A percentile compares a stretch with the other conserved stretches of the same genome.
Conservation (phyloP, 2,329 filamentous ascomycete genomes). For the Aureobasidium sp. region DNA sequence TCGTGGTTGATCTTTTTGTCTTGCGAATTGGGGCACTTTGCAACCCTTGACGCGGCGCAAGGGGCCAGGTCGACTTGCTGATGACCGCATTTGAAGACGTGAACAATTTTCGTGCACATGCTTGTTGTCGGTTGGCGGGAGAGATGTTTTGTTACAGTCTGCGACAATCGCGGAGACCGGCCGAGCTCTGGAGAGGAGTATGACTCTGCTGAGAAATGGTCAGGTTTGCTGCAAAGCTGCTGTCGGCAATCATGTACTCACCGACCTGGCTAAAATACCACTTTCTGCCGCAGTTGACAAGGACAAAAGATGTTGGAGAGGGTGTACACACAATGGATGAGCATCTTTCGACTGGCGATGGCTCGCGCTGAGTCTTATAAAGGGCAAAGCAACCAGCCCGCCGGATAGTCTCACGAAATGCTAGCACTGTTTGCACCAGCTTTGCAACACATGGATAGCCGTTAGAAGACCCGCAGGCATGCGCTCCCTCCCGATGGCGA, state of each 20-base stretch:
- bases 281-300: slow-evolving; percentile 4
- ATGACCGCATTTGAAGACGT: slow-evolving; percentile 41
- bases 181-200: background rate
- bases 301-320: background rate
- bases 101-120: slow-evolving; percentile 42
- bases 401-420: slow-evolving; percentile 12
- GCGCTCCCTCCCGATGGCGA: slow-evolving; percentile 12
- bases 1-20: slow-evolving; percentile 40
- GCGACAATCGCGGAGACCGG: slow-evolving; percentile 2
- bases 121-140: slow-evolving; percentile 3
- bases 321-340: slow-evolving; percentile 4
- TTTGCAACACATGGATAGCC: slow-evolving; percentile 15
- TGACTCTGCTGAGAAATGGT: background rate
- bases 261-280: slow-evolving; percentile 4
- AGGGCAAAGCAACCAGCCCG: slow-evolving; percentile 9
- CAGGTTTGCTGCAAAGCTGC: background rate
- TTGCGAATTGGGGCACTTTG: slow-evolving; percentile 34
- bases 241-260: slow-evolving; percentile 1
- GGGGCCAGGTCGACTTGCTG: slow-evolving; percentile 34
- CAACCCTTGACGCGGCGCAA: slow-evolving; percentile 39
- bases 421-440: slow-evolving; percentile 15
- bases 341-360: slow-evolving; percentile 9
- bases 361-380: slow-evolving; percentile 11
- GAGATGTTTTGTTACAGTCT: slow-evolving; percentile 1
- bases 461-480: slow-evolving; percentile 14